Percentiles rank a stretch among this genome's conserved stretches.
phyloP scores from a whole-genome alignment of 257 asterid species.

The Buddleja alternifolia region DNA sequence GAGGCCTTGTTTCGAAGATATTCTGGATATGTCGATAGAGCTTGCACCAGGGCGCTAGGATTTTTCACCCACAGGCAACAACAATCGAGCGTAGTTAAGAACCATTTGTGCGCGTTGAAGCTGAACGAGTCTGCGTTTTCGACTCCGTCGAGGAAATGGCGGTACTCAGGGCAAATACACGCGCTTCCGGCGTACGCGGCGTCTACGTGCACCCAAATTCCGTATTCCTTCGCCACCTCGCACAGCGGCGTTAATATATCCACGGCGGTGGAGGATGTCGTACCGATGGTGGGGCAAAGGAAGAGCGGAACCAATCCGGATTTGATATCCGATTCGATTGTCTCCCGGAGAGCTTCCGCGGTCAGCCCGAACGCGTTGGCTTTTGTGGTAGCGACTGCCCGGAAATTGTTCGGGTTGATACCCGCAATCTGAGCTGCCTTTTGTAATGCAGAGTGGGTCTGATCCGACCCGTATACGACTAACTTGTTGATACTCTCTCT shows the following conservation, averaged over 20 bases:
- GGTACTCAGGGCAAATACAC: slow-evolving; percentile 70
- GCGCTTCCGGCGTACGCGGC: slow-evolving; percentile 86
- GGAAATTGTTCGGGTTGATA: slow-evolving; percentile 52
- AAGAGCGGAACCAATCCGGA: slow-evolving; percentile 61
- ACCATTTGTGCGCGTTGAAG: slow-evolving; percentile 86
- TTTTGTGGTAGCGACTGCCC: slow-evolving; percentile 50
- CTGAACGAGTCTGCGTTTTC: slow-evolving; percentile 72
- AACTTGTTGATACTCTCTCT: slow-evolving; percentile 49
- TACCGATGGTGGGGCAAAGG: slow-evolving; percentile 71
- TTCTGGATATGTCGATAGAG: slow-evolving; percentile 69
- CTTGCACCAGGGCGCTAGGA: slow-evolving; percentile 55
- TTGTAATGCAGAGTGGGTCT: slow-evolving; percentile 67
- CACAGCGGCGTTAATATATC: slow-evolving; percentile 57
- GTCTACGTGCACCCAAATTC: slow-evolving; percentile 76
- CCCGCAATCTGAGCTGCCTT: slow-evolving; percentile 78
- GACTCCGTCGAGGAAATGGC: slow-evolving; percentile 67
- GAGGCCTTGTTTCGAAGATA: slow-evolving; percentile 67
- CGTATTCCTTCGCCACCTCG: slow-evolving; percentile 52
- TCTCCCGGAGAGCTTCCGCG: slow-evolving; percentile 43
- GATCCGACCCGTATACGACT: slow-evolving; percentile 77
- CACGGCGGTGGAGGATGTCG: slow-evolving; percentile 71
- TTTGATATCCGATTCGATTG: slow-evolving; percentile 44
- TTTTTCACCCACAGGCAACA: slow-evolving; percentile 87
- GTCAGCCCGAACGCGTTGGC: slow-evolving; percentile 41
- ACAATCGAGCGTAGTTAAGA: slow-evolving; percentile 67